Evolutionary conservation across 306 rosid genomes (phyloP).

Genomic region (Rosa rugosa): DNA sequence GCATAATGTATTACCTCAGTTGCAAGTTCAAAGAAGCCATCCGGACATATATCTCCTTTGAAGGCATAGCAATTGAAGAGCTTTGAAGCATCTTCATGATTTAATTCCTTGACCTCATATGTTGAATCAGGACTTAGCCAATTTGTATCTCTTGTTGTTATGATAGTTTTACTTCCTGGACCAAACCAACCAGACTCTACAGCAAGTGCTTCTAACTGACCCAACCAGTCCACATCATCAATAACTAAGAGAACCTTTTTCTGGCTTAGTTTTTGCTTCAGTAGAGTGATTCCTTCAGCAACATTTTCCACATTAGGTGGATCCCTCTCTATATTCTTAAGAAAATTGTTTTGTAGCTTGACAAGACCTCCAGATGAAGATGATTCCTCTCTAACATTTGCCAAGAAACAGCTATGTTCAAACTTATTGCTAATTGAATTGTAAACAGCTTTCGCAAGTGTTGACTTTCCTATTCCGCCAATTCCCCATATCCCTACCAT

Average conservation of each 20-base stretch:
- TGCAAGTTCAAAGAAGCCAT: not conserved
- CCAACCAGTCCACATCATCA: not conserved
- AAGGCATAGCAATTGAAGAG: not conserved
- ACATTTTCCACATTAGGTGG: not conserved
- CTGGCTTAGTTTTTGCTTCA: not conserved
- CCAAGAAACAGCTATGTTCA: not conserved
- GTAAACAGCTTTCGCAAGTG: not conserved
- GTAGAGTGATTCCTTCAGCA: not conserved
- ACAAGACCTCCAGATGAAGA: not conserved
- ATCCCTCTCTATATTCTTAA: not conserved
- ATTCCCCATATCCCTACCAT: not conserved
- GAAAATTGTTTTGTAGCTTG: not conserved
- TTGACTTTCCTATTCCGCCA: not conserved
- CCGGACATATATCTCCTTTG: not conserved
- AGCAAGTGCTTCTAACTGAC: not conserved
- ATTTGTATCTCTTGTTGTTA: slow-evolving; percentile 13
- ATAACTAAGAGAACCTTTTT: not conserved
- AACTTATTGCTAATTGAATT: not conserved
- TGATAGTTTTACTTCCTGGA: not conserved
- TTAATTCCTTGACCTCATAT: not conserved
- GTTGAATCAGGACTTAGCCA: not conserved
- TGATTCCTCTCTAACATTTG: not conserved
- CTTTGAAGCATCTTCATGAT: not conserved
- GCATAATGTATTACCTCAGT: not conserved
- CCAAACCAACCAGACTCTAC: not conserved